phyloP scores from a whole-genome alignment of 164 flowering plant species.

The Santalum album region DNA sequence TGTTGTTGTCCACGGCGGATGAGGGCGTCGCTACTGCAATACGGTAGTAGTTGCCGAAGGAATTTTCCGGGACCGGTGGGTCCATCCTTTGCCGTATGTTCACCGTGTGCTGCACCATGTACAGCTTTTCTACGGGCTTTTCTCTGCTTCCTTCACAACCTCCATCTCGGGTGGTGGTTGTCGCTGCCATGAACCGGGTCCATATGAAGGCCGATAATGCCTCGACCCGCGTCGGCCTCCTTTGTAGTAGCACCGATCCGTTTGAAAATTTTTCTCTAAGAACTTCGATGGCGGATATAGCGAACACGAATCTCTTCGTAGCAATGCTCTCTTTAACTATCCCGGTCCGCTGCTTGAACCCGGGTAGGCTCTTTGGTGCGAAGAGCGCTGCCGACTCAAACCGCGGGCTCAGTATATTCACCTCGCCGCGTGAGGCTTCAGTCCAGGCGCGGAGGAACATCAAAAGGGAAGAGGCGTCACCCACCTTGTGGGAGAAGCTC shows the following conservation, averaged over 20 bases:
- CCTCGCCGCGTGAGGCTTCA: neutral
- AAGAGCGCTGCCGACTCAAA: conserved; percentile 8
- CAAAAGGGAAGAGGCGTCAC: neutral
- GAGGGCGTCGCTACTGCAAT: too few relatives aligned
- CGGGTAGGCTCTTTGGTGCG: neutral
- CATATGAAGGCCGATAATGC: neutral
- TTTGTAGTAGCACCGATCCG: neutral
- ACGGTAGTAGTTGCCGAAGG: too few relatives aligned
- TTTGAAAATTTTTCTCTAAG: neutral
- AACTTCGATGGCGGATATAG: neutral
- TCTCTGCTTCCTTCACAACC: too few relatives aligned
- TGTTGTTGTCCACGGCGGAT: too few relatives aligned
- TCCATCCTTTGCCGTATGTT: too few relatives aligned
- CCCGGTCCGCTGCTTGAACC: neutral
- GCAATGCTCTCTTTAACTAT: conserved; percentile 2
- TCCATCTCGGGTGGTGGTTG: too few relatives aligned
- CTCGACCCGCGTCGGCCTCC: neutral
- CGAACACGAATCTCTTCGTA: conserved; percentile 13
- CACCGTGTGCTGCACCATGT: too few relatives aligned
- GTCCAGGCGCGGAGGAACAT: conserved; percentile 9
- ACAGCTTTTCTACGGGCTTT: too few relatives aligned
- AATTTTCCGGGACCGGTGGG: too few relatives aligned
- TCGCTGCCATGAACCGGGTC: too few relatives aligned
- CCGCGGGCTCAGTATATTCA: neutral
- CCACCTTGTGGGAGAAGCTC: conserved; percentile 10